A percentile compares a stretch with the other conserved stretches of the same genome.
Conservation (phyloP, 73 alveolate genomes). For the Symbiodinium pilosum region DNA sequence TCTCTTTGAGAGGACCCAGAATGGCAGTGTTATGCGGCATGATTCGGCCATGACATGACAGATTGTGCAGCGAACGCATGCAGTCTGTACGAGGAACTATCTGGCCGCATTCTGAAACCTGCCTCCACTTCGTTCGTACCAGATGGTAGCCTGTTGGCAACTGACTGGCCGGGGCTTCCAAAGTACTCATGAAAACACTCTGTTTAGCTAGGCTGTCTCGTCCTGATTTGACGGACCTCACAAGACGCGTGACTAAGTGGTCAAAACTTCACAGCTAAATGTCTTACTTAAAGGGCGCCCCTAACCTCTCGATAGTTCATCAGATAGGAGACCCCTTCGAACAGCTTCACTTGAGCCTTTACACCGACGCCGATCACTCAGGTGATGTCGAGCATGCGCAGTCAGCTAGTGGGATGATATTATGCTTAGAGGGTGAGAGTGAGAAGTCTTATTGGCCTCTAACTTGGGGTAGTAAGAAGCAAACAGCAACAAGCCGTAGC, state of each 20-base stretch:
- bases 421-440: background rate
- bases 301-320: background rate
- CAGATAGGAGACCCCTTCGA: background rate
- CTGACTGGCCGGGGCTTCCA: background rate
- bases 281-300: background rate
- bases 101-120: background rate
- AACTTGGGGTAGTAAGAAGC: background rate
- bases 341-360: background rate
- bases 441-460: background rate
- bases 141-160: background rate
- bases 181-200: background rate
- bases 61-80: background rate
- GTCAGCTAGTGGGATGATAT: background rate
- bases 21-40: background rate
- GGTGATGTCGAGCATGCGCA: background rate
- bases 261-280: background rate
- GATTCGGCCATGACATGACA: background rate
- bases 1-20: background rate
- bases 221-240: slow-evolving; percentile 9
- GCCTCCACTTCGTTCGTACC: background rate
- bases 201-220: background rate
- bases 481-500: slow-evolving; percentile 12
- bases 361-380: slow-evolving; percentile 45
- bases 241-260: background rate
- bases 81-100: background rate